A percentile compares a stretch with the other conserved stretches of the same genome.
These are phyloP conservation scores for Rossbeevera mucosa DNA, from an alignment of 768 basidiomycete genomes.

Conservation along the genomic window DNA sequence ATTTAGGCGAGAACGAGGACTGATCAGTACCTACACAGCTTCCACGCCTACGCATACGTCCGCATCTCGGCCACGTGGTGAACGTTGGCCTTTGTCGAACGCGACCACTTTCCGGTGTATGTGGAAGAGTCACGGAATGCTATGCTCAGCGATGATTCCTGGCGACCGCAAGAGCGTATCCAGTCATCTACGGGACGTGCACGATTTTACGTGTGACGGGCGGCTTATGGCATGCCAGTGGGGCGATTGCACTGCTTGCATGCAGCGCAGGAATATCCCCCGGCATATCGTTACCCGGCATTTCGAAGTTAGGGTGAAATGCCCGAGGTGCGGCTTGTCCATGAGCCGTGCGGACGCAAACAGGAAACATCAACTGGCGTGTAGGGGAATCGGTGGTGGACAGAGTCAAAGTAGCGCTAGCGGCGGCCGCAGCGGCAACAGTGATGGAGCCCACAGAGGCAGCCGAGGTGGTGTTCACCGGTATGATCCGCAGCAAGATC, in stretches of 20 bases:
- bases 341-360: conserved; percentile 23
- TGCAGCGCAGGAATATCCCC: conserved; percentile 26
- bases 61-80: conserved; percentile 4
- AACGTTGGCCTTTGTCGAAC: conserved; percentile 5
- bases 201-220: conserved; percentile 19
- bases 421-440: not conserved
- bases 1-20: not conserved
- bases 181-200: conserved; percentile 18
- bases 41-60: not conserved
- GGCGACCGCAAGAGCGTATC: conserved; percentile 19
- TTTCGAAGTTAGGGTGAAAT: conserved; percentile 21
- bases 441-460: not conserved
- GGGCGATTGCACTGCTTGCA: conserved; percentile 7
- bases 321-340: conserved; percentile 11
- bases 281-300: conserved; percentile 25
- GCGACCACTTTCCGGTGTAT: conserved; percentile 15
- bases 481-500: not conserved
- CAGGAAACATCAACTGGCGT: conserved; percentile 19
- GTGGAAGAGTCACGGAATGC: conserved; percentile 13
- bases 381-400: conserved; percentile 2
- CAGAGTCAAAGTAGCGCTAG: not conserved
- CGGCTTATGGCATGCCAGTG: conserved; percentile 13
- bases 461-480: not conserved
- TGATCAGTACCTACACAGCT: conserved; percentile 11
- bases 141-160: conserved; percentile 12